Base-by-base conservation (phyloP, 495 filamentous ascomycete species). In the Aspergillus campestris region DNA sequence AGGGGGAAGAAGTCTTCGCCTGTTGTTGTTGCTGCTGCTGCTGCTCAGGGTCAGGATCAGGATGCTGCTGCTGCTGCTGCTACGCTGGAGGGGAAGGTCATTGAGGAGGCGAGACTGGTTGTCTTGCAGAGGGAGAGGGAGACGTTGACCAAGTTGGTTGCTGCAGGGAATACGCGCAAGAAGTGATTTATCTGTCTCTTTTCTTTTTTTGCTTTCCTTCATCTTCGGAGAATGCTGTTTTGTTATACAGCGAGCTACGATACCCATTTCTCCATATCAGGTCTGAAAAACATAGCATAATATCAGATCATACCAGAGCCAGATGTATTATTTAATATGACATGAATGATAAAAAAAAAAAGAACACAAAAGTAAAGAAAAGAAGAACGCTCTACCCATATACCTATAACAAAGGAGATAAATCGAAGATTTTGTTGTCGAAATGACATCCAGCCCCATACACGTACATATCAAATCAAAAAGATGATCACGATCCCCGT, bases 91-190 rank as follows among this genome's bases (percentile, higher is more conserved):
- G 65, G 62, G 5, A 63, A 59, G 47, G 47, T 62, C 8, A 61
- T 71, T 52, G 70, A 73, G 50, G 70, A 71, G 59, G 70, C 70
- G 44, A 60, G 70, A 49, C 54, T 73, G 57, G 56, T 69, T 57
- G 67, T 65, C 27, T 53, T 73, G 43, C 51, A 64, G 47, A 70
- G 58, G 53, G 70, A 73, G 59, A 62, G 70, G 47, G 66, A 71
- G 51, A 60, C 61, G 1, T 38, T 73, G 33, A 58, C 47, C 30
- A 59, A 54, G 47, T 61, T 73, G 60, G 59, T 73, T 48, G 57
- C 56, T 45, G 51, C 57, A 48, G 57, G 49, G 34, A 48, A 56
- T 11, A 40, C 37, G 30, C 61, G 55, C 42, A 65, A 62, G 51
- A 66, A 55, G 40, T 69, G 42, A 62, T 45, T 29, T 24, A n/a